Evolutionary conservation across 192 early-diverging fungal species (phyloP), one percentile per base, ranked within the genome.

Genomic region (Entophlyctis helioformis): DNA sequence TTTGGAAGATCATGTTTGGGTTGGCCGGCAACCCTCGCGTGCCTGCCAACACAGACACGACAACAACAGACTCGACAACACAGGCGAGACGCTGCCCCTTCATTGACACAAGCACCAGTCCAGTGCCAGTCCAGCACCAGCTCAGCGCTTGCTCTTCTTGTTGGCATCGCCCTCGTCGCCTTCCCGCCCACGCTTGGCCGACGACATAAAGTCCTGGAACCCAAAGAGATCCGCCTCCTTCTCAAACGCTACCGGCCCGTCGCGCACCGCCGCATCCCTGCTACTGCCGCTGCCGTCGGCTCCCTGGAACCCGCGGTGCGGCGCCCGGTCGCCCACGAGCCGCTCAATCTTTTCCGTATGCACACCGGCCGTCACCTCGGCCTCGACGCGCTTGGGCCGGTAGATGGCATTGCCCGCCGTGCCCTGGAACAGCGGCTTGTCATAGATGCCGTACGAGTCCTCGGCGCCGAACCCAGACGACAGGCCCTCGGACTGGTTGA

Each of bases 221-320:
- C 91, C 92, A 82, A 94, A 98, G 46, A 85, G 74, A 70, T 98
- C 95, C 3, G 58, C 62, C 40, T 87, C 89, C 63, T 76, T 85
- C 58, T 98, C 89, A 69, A 96, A 98, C 57, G 88, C 82, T 1
- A 98, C 92, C 8, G 95, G 95, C 2, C 88, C 91, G 33, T 69
- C 67, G 10, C 84, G 23, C 28, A 18, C 28, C n/a, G n/a, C n/a
- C n/a, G n/a, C n/a, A n/a, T n/a, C n/a, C n/a, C n/a, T n/a, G 18
- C 24, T 19, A 40, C 39, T 12, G 23, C 40, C 56, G 43, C 71
- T 63, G 41, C 65, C 69, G n/a, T 50, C 73, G 13, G 54, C 44
- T 10, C 83, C 87, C 42, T 72, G 59, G 56, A 86, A 83, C 0
- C 86, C 85, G 24, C 69, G 67, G 50, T 76, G 63, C 70, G 74